These are phyloP conservation scores for Metarhizium sp. DNA, from an alignment of 2,329 filamentous ascomycete genomes.

Conservation along the genomic window DNA sequence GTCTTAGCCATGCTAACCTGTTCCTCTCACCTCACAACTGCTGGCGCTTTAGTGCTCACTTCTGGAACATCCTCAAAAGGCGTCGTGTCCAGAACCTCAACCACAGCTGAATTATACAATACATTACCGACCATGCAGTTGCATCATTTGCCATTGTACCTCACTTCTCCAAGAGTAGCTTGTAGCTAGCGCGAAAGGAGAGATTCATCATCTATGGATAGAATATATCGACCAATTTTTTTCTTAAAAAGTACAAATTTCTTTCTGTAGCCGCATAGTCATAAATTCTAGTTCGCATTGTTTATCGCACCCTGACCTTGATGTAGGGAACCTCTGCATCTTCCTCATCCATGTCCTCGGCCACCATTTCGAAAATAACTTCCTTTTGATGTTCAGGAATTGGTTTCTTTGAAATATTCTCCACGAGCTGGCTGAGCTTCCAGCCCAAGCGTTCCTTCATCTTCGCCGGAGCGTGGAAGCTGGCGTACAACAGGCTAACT, in stretches of 20 bases:
- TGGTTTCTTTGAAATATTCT: slow-evolving; percentile 82
- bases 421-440: slow-evolving; percentile 82
- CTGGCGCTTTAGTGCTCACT: too few species aligned
- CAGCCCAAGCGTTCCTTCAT: slow-evolving; percentile 73
- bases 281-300: slow-evolving; percentile 7
- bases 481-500: slow-evolving; percentile 87
- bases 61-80: too few species aligned
- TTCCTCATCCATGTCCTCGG: slow-evolving; percentile 78
- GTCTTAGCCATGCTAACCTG: slow-evolving; percentile 14
- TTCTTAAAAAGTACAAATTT: background rate
- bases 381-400: slow-evolving; percentile 90
- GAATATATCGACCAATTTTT: background rate
- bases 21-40: too few species aligned
- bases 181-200: too few species aligned
- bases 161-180: background rate
- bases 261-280: background rate
- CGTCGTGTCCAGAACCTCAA: too few species aligned
- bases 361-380: slow-evolving; percentile 92
- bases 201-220: background rate
- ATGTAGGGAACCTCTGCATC: slow-evolving; percentile 97
- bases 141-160: background rate
- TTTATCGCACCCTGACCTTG: slow-evolving; percentile 61
- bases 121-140: too few species aligned
- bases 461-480: slow-evolving; percentile 74
- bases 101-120: too few species aligned